Evolutionary conservation across 257 asterid genomes (phyloP), one percentile per base, ranked within the genome.

Genomic region (Plectranthus barbatus): DNA sequence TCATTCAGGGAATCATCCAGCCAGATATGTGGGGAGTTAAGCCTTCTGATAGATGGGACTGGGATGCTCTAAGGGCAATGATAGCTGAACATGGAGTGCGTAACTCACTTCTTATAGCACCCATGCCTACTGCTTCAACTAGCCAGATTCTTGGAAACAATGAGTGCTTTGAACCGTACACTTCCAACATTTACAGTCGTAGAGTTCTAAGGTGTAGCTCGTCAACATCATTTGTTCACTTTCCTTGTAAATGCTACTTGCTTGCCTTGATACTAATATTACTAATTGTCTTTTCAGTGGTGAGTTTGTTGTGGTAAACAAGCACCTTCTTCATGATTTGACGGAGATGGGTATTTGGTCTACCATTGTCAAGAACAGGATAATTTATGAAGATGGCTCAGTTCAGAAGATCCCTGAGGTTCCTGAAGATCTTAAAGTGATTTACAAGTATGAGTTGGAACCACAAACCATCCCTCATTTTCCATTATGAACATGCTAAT

Each of bases 111-210:
- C 96, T 93, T 34, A 62, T 90, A 44, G 95, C 99, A 34, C 97
- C 99, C 14, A 93, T 89, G 99, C 99, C 99, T 24, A 92, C 97
- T 77, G 99, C 99, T 72, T 87, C 99, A 14, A 93, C 99, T 8
- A 93, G 99, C 80, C 97, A 93, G 76, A 93, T 93, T 79, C 99
- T 93, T 67, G 99, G 99, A 58, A 93, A 93, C 52, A 93, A 89
- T 58, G 97, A 89, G 77, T 93, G 97, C 74, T 92, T 92, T 78
- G 99, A 92, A 68, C 97, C 99, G 29, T 92, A 92, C 75, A 92
- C 99, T 34, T 89, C 97, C 57, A 92, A 89, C 71, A 92, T 92
- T 40, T 89, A 92, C 73, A 84, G 91, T 63, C 95, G 99, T 36
- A 78, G 99, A 72, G 99, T 92, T 64, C 73, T 92, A 59, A 92